A percentile compares a stretch with the other conserved stretches of the same genome.
phyloP scores from a whole-genome alignment of 768 basidiomycete genomes.

The Auricularia auricula-judae region DNA sequence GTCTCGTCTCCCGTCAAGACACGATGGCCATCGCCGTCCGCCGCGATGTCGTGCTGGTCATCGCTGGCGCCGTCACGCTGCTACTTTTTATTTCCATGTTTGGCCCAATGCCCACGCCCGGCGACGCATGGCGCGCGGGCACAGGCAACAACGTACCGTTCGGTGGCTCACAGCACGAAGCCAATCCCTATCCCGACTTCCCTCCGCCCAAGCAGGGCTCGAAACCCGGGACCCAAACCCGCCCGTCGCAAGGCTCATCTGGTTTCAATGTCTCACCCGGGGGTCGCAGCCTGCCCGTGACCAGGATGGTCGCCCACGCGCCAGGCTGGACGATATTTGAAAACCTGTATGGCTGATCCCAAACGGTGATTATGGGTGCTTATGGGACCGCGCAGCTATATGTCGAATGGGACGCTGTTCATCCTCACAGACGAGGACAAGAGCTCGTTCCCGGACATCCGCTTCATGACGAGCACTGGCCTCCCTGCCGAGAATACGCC shows the following conservation, averaged over 20 bases:
- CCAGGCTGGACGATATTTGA: conserved; percentile 81
- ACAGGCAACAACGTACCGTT: background rate
- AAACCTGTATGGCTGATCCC: conserved; percentile 30
- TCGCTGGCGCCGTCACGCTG: background rate
- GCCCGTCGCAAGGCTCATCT: background rate
- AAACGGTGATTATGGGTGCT: background rate
- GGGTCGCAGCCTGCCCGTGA: conserved; percentile 30
- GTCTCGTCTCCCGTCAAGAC: no score
- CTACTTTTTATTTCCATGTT: background rate
- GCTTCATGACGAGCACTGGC: conserved; percentile 59
- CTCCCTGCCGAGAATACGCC: conserved; percentile 44
- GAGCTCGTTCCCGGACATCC: conserved; percentile 32
- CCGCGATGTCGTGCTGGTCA: background rate
- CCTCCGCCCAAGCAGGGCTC: background rate
- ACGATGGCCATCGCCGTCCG: background rate
- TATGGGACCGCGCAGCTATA: conserved; percentile 30
- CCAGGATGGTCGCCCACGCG: conserved; percentile 50
- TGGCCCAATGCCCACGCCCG: background rate
- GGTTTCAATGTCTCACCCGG: background rate
- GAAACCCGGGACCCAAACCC: background rate
- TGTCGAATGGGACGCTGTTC: conserved; percentile 72
- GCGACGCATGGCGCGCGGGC: background rate
- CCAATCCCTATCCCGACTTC: background rate
- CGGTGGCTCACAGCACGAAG: background rate
- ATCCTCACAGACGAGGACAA: conserved; percentile 41